Percentiles rank a stretch among this genome's conserved stretches.
Conservation (phyloP, 257 asterid genomes). For the Fraxinus quadrangulata region DNA sequence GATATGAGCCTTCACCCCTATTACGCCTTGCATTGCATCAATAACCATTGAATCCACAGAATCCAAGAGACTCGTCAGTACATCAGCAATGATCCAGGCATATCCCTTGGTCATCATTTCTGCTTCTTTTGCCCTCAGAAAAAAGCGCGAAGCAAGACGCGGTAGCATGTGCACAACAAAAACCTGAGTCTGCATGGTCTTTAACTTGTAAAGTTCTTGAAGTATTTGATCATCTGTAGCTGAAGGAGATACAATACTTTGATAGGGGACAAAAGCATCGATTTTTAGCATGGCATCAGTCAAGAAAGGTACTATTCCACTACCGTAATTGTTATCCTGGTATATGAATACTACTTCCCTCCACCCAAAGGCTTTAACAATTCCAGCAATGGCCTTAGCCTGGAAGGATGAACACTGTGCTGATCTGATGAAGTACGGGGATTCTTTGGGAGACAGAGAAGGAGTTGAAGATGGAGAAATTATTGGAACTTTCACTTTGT, state of each 20-base stretch:
- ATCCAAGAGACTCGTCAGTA: constrained; percentile 40
- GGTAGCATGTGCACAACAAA: constrained; percentile 48
- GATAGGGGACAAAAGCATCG: constrained; percentile 27
- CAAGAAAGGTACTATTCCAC: constrained; percentile 42
- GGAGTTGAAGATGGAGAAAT: constrained; percentile 54
- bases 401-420: constrained; percentile 46
- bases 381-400: constrained; percentile 49
- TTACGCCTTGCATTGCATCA: constrained; percentile 60
- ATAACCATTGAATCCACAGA: constrained; percentile 29
- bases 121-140: constrained; percentile 36
- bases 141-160: constrained; percentile 40
- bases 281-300: constrained; percentile 33
- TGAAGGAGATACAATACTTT: constrained; percentile 38
- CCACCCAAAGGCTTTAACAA: constrained; percentile 45
- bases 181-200: constrained; percentile 47
- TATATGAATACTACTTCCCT: constrained; percentile 43
- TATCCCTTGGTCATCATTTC: constrained; percentile 51
- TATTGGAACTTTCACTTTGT: constrained; percentile 44
- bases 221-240: constrained; percentile 39
- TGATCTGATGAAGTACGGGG: constrained; percentile 46
- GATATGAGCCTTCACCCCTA: constrained; percentile 48
- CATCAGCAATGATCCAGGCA: constrained; percentile 55
- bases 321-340: constrained; percentile 40
- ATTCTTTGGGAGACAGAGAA: constrained; percentile 43
- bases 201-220: constrained; percentile 36